These are phyloP conservation scores for Salvia sclarea DNA, from an alignment of 305 asterid genomes.

Conservation along the genomic window DNA sequence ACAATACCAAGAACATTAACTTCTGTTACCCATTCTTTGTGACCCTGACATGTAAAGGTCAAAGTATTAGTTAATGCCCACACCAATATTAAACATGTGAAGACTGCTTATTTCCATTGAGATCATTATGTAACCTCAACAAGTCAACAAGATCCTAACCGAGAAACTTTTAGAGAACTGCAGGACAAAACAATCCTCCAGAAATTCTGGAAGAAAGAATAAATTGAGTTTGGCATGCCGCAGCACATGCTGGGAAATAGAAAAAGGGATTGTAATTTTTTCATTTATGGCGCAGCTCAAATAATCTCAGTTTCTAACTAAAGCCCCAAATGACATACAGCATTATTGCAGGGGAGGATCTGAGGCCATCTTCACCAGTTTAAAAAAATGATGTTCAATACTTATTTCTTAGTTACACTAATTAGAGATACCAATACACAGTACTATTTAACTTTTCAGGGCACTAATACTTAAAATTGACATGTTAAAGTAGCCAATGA, in stretches of 20 bases:
- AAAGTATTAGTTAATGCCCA: neutral
- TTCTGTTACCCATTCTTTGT: constrained; percentile 99
- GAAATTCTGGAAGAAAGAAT: neutral
- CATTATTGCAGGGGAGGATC: neutral
- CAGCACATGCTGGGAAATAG: neutral
- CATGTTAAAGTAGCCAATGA: neutral
- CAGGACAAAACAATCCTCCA: neutral
- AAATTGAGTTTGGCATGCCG: constrained; percentile 1
- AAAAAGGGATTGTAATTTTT: neutral
- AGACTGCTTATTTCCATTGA: neutral
- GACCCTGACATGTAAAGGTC: constrained; percentile 60
- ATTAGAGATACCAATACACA: neutral
- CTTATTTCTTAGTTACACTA: neutral
- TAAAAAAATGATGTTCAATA: neutral
- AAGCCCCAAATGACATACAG: neutral
- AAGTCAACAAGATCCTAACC: neutral
- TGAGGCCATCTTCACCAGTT: neutral
- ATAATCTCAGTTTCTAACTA: neutral
- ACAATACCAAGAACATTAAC: constrained; percentile 92
- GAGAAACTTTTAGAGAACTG: neutral
- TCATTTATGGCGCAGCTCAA: neutral
- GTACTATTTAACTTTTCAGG: neutral
- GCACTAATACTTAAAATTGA: neutral
- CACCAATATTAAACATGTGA: neutral
- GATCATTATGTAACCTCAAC: neutral